These are phyloP conservation scores for Xerophyta viscosa DNA, from an alignment of 106 monocot species.

Conservation along the genomic window DNA sequence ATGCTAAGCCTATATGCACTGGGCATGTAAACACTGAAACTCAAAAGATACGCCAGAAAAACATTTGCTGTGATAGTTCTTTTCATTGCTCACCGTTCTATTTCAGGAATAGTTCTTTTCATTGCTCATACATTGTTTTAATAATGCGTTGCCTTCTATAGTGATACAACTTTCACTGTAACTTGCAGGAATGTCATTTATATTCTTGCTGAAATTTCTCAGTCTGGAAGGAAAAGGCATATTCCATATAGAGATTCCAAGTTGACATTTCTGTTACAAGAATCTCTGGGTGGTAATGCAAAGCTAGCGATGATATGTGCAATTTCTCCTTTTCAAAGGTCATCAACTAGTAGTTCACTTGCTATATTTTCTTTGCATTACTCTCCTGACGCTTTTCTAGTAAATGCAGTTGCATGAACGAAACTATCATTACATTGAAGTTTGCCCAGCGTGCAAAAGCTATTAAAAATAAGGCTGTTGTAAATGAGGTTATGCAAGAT, in stretches of 20 bases:
- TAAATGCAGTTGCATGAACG: constrained; percentile 76
- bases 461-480: constrained; percentile 86
- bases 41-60: no score
- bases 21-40: no score
- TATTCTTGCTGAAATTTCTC: constrained; percentile 87
- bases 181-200: constrained; percentile 83
- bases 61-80: no score
- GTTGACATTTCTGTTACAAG: constrained; percentile 93
- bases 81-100: no score
- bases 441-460: constrained; percentile 97
- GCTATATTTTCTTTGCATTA: not conserved
- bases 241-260: constrained; percentile 96
- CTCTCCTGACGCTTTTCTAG: constrained; percentile 1
- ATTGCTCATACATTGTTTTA: no score
- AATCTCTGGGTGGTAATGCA: constrained; percentile 99
- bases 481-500: constrained; percentile 87
- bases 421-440: constrained; percentile 86
- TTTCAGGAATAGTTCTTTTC: no score
- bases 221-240: constrained; percentile 91
- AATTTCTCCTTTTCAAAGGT: constrained; percentile 85
- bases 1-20: no score
- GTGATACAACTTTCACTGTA: no score
- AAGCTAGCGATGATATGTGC: constrained; percentile 97
- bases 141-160: no score
- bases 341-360: not conserved